These are phyloP conservation scores for Peziza echinospora DNA, from an alignment of 495 filamentous ascomycete species.

Conservation along the genomic window DNA sequence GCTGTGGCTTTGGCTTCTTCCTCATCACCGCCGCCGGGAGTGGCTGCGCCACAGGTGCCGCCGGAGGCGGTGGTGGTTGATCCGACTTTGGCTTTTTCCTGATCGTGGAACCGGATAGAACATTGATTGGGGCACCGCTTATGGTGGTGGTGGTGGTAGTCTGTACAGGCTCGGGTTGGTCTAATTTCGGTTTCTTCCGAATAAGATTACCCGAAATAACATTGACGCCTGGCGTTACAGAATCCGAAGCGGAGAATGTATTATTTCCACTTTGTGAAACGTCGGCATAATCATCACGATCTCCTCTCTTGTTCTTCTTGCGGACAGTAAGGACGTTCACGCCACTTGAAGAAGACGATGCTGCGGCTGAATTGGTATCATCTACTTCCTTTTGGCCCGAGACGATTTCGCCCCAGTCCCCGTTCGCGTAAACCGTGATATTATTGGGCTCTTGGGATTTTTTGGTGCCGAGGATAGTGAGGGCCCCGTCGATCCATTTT, in stretches of 20 bases:
- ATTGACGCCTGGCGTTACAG: too few species aligned
- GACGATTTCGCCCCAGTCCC: conserved; percentile 33
- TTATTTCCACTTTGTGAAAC: too few species aligned
- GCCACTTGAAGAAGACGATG: not conserved
- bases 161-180: conserved; percentile 3
- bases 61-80: too few species aligned
- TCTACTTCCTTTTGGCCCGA: conserved; percentile 23
- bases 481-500: conserved; percentile 47
- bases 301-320: conserved; percentile 18
- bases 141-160: conserved; percentile 1
- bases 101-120: conserved; percentile 14
- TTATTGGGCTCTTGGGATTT: conserved; percentile 18
- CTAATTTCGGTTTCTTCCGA: conserved; percentile 28
- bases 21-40: conserved; percentile 25
- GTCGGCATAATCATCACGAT: conserved; percentile 13
- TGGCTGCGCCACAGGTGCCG: not conserved
- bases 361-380: not conserved
- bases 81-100: conserved; percentile 20
- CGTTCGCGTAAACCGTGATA: not conserved
- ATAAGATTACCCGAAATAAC: conserved; percentile 26
- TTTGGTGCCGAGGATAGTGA: conserved; percentile 22
- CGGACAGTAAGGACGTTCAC: conserved; percentile 17
- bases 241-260: too few species aligned
- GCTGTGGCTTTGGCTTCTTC: conserved; percentile 46
- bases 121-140: conserved; percentile 11